A percentile compares a stretch with the other conserved stretches of the same genome.
Evolutionary conservation across 257 asterid genomes (phyloP).

Genomic region (Paulownia fortunei): DNA sequence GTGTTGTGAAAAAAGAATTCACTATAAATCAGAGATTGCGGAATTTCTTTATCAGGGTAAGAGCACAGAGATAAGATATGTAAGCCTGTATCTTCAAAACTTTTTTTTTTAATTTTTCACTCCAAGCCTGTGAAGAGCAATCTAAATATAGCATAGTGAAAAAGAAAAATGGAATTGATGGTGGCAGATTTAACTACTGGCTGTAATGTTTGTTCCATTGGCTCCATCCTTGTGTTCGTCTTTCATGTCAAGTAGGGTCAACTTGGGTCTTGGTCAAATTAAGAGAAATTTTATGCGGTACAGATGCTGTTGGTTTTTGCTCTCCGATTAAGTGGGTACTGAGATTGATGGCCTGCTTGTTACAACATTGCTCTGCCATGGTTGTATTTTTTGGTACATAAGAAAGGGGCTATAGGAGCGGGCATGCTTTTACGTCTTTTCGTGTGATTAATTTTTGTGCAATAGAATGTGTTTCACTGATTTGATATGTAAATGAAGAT

Average conservation of each 20-base stretch:
- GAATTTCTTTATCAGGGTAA: background rate
- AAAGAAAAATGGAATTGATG: background rate
- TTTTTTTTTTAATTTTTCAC: background rate
- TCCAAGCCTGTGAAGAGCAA: background rate
- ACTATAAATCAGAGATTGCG: background rate
- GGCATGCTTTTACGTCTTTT: background rate
- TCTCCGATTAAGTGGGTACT: background rate
- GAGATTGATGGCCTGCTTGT: background rate
- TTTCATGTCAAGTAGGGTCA: background rate
- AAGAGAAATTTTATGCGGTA: background rate
- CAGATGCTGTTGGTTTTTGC: background rate
- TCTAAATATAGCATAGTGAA: background rate
- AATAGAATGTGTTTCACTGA: no score
- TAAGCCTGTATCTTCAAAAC: background rate
- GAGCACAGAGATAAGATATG: background rate
- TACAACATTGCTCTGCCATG: background rate
- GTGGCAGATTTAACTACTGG: constrained; percentile 10
- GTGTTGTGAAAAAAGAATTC: background rate
- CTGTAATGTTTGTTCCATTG: background rate
- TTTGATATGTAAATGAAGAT: no score
- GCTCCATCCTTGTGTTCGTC: background rate
- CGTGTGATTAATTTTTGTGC: no score
- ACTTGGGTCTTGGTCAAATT: background rate
- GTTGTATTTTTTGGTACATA: background rate
- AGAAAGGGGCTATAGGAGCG: background rate